Evolutionary conservation across 2,329 filamentous ascomycete genomes (phyloP).

Genomic region (Cryphonectria radicalis): DNA sequence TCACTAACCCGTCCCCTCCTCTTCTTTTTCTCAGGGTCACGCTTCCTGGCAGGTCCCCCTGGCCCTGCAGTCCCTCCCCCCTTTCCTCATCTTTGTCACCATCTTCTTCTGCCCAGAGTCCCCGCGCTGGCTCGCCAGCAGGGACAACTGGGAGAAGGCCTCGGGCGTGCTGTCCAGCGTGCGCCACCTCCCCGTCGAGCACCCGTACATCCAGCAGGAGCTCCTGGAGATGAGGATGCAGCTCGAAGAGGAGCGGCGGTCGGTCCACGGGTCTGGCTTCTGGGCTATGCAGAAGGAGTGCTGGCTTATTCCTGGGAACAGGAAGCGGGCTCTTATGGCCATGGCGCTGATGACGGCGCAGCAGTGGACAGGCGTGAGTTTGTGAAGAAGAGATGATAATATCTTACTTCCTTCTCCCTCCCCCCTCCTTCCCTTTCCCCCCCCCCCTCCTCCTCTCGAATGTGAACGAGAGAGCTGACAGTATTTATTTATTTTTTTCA

Average conservation of each 20-base stretch:
- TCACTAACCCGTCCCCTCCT: background rate
- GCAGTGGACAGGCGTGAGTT: conserved; percentile 66
- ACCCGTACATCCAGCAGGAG: conserved; percentile 44
- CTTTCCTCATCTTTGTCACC: conserved; percentile 55
- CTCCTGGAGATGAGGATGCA: conserved; percentile 38
- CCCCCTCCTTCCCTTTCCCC: background rate
- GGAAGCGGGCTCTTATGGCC: conserved; percentile 40
- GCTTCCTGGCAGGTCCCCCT: conserved; percentile 51
- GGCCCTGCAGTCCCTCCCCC: conserved; percentile 63
- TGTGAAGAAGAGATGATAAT: too few relatives aligned
- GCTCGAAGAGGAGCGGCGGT: conserved; percentile 37
- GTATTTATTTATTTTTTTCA: too few relatives aligned
- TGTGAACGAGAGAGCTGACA: background rate
- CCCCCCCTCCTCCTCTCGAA: too few relatives aligned
- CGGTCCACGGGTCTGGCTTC: conserved; percentile 32
- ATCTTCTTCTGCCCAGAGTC: conserved; percentile 65
- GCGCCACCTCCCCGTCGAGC: conserved; percentile 41
- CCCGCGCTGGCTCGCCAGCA: conserved; percentile 65
- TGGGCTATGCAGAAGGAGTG: conserved; percentile 35
- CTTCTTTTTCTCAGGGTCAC: conserved; percentile 14
- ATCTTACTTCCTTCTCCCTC: background rate
- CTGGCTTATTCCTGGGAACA: conserved; percentile 47
- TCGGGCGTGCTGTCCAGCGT: conserved; percentile 39
- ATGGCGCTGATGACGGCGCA: conserved; percentile 68
- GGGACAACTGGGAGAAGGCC: conserved; percentile 65